Base-by-base conservation (phyloP, 2,329 filamentous ascomycete genomes). In the Colletotrichum sp. region DNA sequence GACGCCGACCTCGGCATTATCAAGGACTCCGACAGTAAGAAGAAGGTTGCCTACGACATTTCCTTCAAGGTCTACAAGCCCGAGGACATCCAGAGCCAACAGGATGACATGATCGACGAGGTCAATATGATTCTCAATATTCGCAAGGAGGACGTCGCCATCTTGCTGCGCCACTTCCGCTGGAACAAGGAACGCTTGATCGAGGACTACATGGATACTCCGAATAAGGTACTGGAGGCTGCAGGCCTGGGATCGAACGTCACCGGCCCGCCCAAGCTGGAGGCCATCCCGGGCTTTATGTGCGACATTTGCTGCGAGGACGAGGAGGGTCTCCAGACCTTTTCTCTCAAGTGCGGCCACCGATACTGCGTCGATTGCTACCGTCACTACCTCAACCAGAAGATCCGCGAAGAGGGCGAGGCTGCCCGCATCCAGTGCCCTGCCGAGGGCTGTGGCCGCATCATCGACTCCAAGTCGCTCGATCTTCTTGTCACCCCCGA, bases 301-400 rank as follows among this genome's bases (percentile, higher is more conserved):
- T 99, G 97, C 86, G 96, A 98, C 77, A 99, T 99, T 78, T 99
- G 97, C 87, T 99, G 95, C 84, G 96, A 99, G 81, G 97, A 99
- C 79, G 94, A 91, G 24, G 89, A 92, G 1, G 92, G 91, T 1
- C 86, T 98, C 24, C 85, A 95, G 83, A 96, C 95, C 3, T 99
- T 98, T 85, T 95, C 96, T 30, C 95, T 99, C 91, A 98, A 95
- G 82, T 99, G 97, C 84, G 95, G 94, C 2, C 97, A 99, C 84
- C 92, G 97, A 67, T 99, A 97, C 84, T 99, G 97, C 80, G 93
- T 96, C 39, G 92, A 95, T 81, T 99, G 97, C 87, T 99, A 98
- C 83, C 90, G 93, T 30, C 96, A 98, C 68, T 99, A 99, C 81
- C 87, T 99, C 30, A 91, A 89, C 2, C 96, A 98, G 81, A 99